These are phyloP conservation scores for Zygosaccharomyces lentus DNA, from an alignment of 805 yeast species.

Conservation along the genomic window DNA sequence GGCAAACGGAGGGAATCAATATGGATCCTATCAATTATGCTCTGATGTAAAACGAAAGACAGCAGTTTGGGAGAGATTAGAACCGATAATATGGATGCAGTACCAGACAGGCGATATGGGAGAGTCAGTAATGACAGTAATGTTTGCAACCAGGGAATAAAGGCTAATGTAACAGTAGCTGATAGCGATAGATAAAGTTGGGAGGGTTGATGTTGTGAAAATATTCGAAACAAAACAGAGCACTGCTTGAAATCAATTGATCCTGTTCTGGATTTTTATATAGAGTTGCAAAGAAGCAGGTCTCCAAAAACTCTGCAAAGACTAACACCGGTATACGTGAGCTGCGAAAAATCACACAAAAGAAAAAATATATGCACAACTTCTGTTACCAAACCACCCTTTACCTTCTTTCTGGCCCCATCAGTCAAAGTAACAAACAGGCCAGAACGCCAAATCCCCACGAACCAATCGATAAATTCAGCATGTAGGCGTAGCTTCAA, in stretches of 20 bases:
- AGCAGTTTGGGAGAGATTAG: conserved; percentile 2
- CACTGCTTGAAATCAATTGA: background rate
- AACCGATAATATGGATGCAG: background rate
- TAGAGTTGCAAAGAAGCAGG: conserved; percentile 1
- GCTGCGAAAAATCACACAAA: conserved; percentile 6
- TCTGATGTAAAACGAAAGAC: conserved; percentile 4
- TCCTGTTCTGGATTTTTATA: conserved; percentile 1
- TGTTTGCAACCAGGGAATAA: background rate
- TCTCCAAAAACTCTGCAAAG: conserved; percentile 1
- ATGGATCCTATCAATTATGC: background rate
- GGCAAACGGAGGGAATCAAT: background rate
- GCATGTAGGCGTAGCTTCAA: conserved; percentile 1
- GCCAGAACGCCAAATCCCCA: conserved; percentile 7
- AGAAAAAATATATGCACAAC: background rate
- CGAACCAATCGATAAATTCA: conserved; percentile 1
- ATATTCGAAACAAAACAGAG: background rate
- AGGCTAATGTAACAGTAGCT: background rate
- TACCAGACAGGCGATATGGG: background rate
- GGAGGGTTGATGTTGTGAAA: background rate
- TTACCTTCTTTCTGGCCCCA: conserved; percentile 2
- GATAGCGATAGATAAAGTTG: background rate
- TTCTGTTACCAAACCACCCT: conserved; percentile 4
- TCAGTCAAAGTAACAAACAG: conserved; percentile 4
- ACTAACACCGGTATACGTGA: background rate
- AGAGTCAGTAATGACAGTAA: background rate